Percentiles rank a stretch among this genome's conserved stretches.
phyloP scores from a whole-genome alignment of 768 basidiomycete species.

The Hygrocybe coccinea region DNA sequence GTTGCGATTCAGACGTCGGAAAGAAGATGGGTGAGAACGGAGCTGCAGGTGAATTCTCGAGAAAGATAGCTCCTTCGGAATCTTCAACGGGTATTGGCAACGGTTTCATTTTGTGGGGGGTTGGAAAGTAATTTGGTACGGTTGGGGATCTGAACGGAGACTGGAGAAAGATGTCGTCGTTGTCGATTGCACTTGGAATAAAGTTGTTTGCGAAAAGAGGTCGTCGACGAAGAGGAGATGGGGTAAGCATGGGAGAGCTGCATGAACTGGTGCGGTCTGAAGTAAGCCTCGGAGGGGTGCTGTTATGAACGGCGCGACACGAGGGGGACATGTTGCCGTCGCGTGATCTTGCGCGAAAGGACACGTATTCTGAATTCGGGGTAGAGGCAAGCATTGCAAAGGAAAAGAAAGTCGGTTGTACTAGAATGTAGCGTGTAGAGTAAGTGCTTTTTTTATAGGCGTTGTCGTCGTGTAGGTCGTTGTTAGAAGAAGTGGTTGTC shows the following conservation, averaged over 20 bases:
- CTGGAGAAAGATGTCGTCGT: slow-evolving; percentile 51
- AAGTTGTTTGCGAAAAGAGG: slow-evolving; percentile 34
- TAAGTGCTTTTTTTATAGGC: not conserved
- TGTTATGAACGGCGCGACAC: slow-evolving; percentile 31
- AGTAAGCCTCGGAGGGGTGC: slow-evolving; percentile 31
- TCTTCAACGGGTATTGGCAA: slow-evolving; percentile 46
- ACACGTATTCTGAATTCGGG: slow-evolving; percentile 36
- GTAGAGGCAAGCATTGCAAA: slow-evolving; percentile 42
- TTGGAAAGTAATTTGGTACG: slow-evolving; percentile 29
- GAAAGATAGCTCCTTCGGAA: slow-evolving; percentile 55
- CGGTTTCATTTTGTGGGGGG: slow-evolving; percentile 26
- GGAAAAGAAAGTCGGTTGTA: not conserved
- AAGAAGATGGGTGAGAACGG: slow-evolving; percentile 37
- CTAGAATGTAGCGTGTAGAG: not conserved
- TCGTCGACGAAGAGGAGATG: slow-evolving; percentile 54
- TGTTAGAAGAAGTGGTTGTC: not conserved
- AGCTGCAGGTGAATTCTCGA: slow-evolving; percentile 41
- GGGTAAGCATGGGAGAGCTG: slow-evolving; percentile 58
- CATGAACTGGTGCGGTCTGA: slow-evolving; percentile 32
- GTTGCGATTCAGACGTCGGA: slow-evolving; percentile 41
- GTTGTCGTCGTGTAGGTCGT: not conserved
- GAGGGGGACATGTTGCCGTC: slow-evolving; percentile 33
- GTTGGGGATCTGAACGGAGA: slow-evolving; percentile 48
- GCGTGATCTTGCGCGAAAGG: slow-evolving; percentile 27
- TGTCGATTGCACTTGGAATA: slow-evolving; percentile 26